These are phyloP conservation scores for Brassica rapa DNA, from an alignment of 345 rosid genomes.

Conservation along the genomic window DNA sequence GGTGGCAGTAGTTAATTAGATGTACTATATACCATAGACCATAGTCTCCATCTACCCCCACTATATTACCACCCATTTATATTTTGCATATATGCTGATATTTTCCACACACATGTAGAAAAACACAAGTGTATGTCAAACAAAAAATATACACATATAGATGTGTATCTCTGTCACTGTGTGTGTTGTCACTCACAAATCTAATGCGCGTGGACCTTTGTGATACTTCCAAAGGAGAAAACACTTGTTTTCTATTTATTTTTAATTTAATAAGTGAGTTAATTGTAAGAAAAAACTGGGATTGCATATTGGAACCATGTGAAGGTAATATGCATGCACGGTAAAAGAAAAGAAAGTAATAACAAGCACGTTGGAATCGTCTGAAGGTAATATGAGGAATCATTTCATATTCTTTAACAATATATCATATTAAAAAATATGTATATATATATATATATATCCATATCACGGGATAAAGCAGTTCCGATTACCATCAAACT, in stretches of 20 bases:
- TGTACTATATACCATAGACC: conserved; percentile 30
- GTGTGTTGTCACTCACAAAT: conserved; percentile 37
- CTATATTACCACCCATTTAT: conserved; percentile 24
- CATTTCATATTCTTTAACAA: too few species aligned
- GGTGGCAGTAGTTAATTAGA: conserved; percentile 40
- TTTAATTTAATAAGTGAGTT: conserved; percentile 3
- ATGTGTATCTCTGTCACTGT: conserved; percentile 23
- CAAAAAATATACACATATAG: not conserved
- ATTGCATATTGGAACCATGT: conserved; percentile 13
- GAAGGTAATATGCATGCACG: conserved; percentile 9
- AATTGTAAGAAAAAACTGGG: conserved; percentile 3
- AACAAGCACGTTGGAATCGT: not conserved
- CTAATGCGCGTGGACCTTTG: conserved; percentile 43
- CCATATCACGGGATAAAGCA: not conserved
- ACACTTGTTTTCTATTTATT: not conserved
- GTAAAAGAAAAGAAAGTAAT: not conserved
- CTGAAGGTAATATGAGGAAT: not conserved
- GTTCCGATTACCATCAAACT: not conserved
- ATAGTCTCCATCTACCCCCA: conserved; percentile 37
- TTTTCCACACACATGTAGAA: not conserved
- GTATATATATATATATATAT: not conserved
- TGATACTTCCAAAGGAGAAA: conserved; percentile 23
- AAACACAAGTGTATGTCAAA: not conserved
- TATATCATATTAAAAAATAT: not conserved
- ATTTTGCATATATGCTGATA: conserved; percentile 2